Percentiles rank a stretch among this genome's conserved stretches.
Evolutionary conservation across 768 basidiomycete species (phyloP).

Genomic region (Amanita polypyramis): DNA sequence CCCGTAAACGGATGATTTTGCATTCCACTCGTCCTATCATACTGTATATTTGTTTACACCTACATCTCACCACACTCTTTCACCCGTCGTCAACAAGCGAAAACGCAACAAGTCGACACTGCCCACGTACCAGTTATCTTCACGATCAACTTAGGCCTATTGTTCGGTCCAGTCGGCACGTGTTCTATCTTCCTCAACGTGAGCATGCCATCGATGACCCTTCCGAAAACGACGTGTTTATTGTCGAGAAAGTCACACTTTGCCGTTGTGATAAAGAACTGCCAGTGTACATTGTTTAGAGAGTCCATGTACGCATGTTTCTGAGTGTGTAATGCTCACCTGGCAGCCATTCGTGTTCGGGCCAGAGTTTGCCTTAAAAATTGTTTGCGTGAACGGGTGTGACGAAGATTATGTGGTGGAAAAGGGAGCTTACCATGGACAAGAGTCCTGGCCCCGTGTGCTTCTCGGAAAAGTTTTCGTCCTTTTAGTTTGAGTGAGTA

Average conservation of each 20-base stretch:
- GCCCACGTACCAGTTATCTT: slow-evolving; percentile 67
- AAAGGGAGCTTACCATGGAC: slow-evolving; percentile 62
- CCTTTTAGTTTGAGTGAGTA: slow-evolving; percentile 30
- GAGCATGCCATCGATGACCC: slow-evolving; percentile 87
- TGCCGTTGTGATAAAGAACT: slow-evolving; percentile 97
- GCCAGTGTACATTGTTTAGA: slow-evolving; percentile 6
- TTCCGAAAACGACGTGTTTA: slow-evolving; percentile 90
- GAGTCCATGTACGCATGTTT: background rate
- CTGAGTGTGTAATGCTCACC: slow-evolving; percentile 21
- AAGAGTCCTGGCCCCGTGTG: slow-evolving; percentile 80
- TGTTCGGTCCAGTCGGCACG: slow-evolving; percentile 85
- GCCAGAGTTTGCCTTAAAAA: slow-evolving; percentile 81
- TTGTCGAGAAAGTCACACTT: slow-evolving; percentile 94
- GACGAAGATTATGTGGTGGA: slow-evolving; percentile 3
- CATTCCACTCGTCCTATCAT: no score
- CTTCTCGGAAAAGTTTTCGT: slow-evolving; percentile 92
- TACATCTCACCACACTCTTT: slow-evolving; percentile 56
- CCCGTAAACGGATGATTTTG: no score
- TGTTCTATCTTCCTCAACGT: slow-evolving; percentile 95
- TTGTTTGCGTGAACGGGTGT: background rate
- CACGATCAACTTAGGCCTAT: slow-evolving; percentile 78
- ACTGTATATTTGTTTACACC: background rate
- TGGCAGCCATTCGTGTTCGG: slow-evolving; percentile 92
- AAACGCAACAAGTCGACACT: background rate
- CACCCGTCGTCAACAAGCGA: background rate